These are phyloP conservation scores for Thielaviopsis euricoi DNA, from an alignment of 2,329 filamentous ascomycete species.

Conservation along the genomic window DNA sequence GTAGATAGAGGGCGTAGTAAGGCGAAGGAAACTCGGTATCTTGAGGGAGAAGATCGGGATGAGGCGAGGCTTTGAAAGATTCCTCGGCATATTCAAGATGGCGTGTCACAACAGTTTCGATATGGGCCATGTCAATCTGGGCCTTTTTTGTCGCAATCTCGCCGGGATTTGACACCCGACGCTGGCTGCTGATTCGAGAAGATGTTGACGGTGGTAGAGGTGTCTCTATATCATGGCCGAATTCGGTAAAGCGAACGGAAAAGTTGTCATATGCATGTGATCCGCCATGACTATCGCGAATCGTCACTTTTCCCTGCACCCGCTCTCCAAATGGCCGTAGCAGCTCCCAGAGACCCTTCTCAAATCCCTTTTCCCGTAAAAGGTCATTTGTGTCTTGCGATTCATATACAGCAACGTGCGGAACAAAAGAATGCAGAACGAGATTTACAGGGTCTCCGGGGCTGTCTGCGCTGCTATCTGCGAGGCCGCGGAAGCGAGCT, in stretches of 20 bases:
- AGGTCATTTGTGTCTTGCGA: constrained; percentile 74
- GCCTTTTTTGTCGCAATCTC: constrained; percentile 9
- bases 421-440: constrained; percentile 72
- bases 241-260: constrained; percentile 65
- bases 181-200: constrained; percentile 3
- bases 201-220: constrained; percentile 25
- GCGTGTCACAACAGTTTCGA: constrained; percentile 65
- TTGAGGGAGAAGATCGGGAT: constrained; percentile 21
- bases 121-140: constrained; percentile 33
- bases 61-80: constrained; percentile 22
- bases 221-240: constrained; percentile 42
- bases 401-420: constrained; percentile 74
- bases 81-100: constrained; percentile 64
- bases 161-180: constrained; percentile 5
- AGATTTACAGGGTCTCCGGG: constrained; percentile 43
- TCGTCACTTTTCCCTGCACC: constrained; percentile 72
- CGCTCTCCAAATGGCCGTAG: constrained; percentile 82
- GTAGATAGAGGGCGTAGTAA: constrained; percentile 73
- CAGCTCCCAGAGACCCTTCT: constrained; percentile 66
- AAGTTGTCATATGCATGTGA: constrained; percentile 80
- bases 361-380: constrained; percentile 68
- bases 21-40: constrained; percentile 45
- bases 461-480: constrained; percentile 27
- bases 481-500: constrained; percentile 26
- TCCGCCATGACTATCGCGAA: constrained; percentile 76